A percentile compares a stretch with the other conserved stretches of the same genome.
Evolutionary conservation across 306 rosid species (phyloP).

Genomic region (Mimosa pudica): DNA sequence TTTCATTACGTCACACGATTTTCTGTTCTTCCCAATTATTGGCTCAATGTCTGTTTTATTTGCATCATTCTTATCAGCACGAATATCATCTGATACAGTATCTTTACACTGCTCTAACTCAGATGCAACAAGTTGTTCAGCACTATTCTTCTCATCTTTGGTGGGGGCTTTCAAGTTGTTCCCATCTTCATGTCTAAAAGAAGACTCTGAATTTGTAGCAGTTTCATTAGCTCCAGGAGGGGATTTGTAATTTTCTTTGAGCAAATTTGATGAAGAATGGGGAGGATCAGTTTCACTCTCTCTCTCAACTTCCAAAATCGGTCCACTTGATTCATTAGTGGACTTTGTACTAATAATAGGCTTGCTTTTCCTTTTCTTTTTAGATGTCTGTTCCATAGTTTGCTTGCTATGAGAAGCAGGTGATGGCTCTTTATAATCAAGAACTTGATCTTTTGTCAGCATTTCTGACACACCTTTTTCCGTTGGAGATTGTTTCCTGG

Average conservation of each 20-base stretch:
- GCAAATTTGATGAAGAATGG: constrained; percentile 19
- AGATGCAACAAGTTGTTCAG: constrained; percentile 31
- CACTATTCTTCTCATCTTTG: constrained; percentile 4
- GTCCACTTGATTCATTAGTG: constrained; percentile 31
- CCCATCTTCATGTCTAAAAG: constrained; percentile 26
- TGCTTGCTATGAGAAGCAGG: constrained; percentile 31
- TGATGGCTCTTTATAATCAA: constrained; percentile 32
- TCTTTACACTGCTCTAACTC: constrained; percentile 28
- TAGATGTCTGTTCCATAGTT: constrained; percentile 21
- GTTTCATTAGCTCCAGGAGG: constrained; percentile 29
- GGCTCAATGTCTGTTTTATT: constrained; percentile 10
- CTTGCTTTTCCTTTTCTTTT: constrained; percentile 26
- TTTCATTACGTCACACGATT: constrained; percentile 14
- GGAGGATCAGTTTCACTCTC: constrained; percentile 30
- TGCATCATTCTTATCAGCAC: constrained; percentile 24
- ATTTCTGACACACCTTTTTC: constrained; percentile 37
- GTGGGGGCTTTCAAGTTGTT: constrained; percentile 21
- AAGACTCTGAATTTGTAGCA: constrained; percentile 11
- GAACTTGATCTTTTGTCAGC: constrained; percentile 41
- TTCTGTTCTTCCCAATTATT: constrained; percentile 26
- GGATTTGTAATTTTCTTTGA: constrained; percentile 18
- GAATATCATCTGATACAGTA: constrained; percentile 32
- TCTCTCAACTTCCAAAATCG: constrained; percentile 13
- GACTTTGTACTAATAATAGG: constrained; percentile 26
- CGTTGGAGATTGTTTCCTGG: constrained; percentile 48